Evolutionary conservation across 2,329 filamentous ascomycete species (phyloP).

Genomic region (Didymella arachidicola): DNA sequence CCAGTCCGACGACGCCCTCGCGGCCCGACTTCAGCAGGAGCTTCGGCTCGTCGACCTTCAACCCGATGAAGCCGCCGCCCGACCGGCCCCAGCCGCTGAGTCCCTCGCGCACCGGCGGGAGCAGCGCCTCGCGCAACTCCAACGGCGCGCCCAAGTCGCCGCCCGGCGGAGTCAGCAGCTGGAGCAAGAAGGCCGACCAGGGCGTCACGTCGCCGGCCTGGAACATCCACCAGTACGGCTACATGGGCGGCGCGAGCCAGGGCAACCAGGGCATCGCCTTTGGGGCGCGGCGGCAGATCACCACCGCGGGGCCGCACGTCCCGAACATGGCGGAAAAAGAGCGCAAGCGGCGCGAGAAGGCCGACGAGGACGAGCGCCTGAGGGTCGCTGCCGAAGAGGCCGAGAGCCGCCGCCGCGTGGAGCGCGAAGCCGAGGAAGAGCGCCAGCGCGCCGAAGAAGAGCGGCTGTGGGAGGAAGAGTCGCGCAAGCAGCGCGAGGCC

Average conservation of each 20-base stretch:
- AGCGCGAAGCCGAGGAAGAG: slow-evolving; percentile 69
- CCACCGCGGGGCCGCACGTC: slow-evolving; percentile 78
- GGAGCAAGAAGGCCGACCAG: slow-evolving; percentile 88
- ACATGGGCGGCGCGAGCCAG: slow-evolving; percentile 96
- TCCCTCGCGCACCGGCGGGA: slow-evolving; percentile 58
- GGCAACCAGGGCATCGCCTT: slow-evolving; percentile 94
- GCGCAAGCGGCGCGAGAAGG: slow-evolving; percentile 66
- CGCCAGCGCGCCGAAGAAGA: slow-evolving; percentile 69
- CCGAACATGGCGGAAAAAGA: slow-evolving; percentile 87
- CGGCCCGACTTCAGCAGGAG: slow-evolving; percentile 40
- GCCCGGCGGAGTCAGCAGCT: slow-evolving; percentile 75
- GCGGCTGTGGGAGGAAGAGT: slow-evolving; percentile 71
- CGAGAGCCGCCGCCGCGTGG: slow-evolving; percentile 57
- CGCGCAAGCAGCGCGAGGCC: slow-evolving; percentile 65
- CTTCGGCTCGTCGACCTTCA: slow-evolving; percentile 56
- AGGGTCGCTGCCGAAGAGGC: slow-evolving; percentile 61
- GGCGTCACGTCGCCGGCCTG: slow-evolving; percentile 84
- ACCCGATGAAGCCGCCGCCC: slow-evolving; percentile 50
- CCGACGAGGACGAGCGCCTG: slow-evolving; percentile 62
- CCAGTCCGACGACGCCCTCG: slow-evolving; percentile 39
- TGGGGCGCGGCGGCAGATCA: slow-evolving; percentile 91
- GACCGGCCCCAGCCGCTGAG: slow-evolving; percentile 49
- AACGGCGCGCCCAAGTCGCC: slow-evolving; percentile 57
- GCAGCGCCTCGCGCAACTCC: slow-evolving; percentile 66
- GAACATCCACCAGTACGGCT: slow-evolving; percentile 97